Base-by-base conservation (phyloP, 1,284 basidiomycete genomes). In the Cutaneotrichosporon sp. region DNA sequence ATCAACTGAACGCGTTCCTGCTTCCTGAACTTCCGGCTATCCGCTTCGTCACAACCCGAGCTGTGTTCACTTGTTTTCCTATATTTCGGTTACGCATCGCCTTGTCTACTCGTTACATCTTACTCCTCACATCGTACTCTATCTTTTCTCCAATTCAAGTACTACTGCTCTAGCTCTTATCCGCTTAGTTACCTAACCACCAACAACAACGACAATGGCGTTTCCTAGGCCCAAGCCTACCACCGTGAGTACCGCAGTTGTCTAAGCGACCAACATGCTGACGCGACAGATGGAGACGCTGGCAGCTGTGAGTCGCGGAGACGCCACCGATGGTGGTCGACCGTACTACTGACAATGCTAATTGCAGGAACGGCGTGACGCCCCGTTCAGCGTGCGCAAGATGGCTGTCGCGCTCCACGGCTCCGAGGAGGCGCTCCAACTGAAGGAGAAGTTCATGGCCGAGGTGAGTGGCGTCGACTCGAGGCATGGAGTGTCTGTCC, bases 391-490 rank as follows among this genome's bases (percentile, higher is more conserved):
- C 54, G 68, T 79, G 42, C 72, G 78, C 27, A 71, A 76, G 60
- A 63, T 76, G 43, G 62, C 69, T 10, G 63, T 72, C 57, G 57
- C 61, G 29, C 66, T 75, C 71, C 74, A 76, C 56, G 74, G 74
- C 19, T 71, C 70, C 0, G 73, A 72, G 59, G 62, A 63, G 27
- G 64, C 66, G 14, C 61, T 76, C 22, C 60, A 66, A 2, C 61
- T 73, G 34, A 77, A 77, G 58, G 76, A 77, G 59, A 74, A 72
- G 59, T 75, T 77, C 63, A 79, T 79, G 78, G 73, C 75, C 20
- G 79, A 80, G 66, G 71, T 77, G 47, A 54, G 67, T 59, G 1
- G 17, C 29, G 29, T 31, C n/a, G n/a, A n/a, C n/a, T n/a, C n/a
- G n/a, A n/a, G n/a, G n/a, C n/a, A n/a, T n/a, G n/a, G n/a, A n/a